These are phyloP conservation scores for Periconia sp. DNA, from an alignment of 2,329 filamentous ascomycete species.

Conservation along the genomic window DNA sequence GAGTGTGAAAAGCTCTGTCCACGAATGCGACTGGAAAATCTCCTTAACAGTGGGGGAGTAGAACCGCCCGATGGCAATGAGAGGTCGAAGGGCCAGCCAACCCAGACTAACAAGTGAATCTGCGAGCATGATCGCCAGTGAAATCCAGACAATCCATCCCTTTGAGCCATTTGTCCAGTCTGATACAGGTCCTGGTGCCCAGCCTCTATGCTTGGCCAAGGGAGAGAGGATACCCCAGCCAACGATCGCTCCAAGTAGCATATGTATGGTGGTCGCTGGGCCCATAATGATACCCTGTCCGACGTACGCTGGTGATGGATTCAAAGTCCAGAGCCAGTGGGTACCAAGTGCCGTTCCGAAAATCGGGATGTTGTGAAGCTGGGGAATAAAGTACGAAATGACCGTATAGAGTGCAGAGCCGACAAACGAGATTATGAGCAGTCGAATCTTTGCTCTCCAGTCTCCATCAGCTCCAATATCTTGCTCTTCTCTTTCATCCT, in stretches of 20 bases:
- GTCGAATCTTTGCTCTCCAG: constrained; percentile 67
- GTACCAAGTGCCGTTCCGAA: constrained; percentile 77
- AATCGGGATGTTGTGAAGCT: constrained; percentile 83
- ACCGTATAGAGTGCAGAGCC: constrained; percentile 71
- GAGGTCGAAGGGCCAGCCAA: constrained; percentile 73
- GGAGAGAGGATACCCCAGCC: constrained; percentile 94
- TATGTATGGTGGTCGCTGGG: constrained; percentile 90
- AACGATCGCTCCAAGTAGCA: constrained; percentile 86
- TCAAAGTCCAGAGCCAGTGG: constrained; percentile 93
- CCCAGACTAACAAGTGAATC: constrained; percentile 89
- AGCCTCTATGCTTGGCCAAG: constrained; percentile 81
- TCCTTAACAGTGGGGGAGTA: constrained; percentile 45
- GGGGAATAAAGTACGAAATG: constrained; percentile 86
- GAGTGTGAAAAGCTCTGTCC: constrained; percentile 41
- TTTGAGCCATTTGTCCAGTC: constrained; percentile 95
- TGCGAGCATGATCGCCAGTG: constrained; percentile 93
- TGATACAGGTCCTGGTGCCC: constrained; percentile 85
- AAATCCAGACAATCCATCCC: constrained; percentile 98
- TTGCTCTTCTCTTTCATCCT: constrained; percentile 23
- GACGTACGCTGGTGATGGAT: constrained; percentile 95
- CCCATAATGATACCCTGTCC: constrained; percentile 99
- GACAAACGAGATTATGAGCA: constrained; percentile 65
- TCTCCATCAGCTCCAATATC: constrained; percentile 50
- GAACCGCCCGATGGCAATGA: constrained; percentile 55
- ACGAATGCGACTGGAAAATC: constrained; percentile 38